Evolutionary conservation across 179 eudicot genomes (phyloP).

Genomic region (Heliamphora pulchella): DNA sequence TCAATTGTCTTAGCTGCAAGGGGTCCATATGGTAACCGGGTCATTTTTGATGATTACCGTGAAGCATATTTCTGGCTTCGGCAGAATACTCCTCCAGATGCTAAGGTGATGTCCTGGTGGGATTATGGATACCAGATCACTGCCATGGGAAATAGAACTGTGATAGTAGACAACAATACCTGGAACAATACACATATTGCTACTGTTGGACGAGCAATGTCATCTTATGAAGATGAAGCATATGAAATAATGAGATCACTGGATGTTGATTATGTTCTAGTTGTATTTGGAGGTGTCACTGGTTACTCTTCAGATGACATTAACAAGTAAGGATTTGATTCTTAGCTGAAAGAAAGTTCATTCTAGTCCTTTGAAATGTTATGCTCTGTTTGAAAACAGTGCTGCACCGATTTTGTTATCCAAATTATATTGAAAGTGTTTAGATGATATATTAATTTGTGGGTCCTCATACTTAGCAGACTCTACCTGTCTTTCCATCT

Average conservation of each 20-base stretch:
- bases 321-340: conserved; percentile 56
- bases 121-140: conserved; percentile 98
- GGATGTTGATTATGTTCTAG: conserved; percentile 92
- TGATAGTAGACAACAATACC: conserved; percentile 95
- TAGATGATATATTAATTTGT: background rate
- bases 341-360: conserved; percentile 6
- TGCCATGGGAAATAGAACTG: conserved; percentile 98
- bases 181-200: conserved; percentile 99
- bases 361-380: conserved; percentile 2
- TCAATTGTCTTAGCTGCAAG: conserved; percentile 93
- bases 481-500: background rate
- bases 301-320: conserved; percentile 98
- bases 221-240: conserved; percentile 95
- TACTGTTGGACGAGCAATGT: conserved; percentile 97
- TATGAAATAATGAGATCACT: conserved; percentile 91
- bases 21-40: conserved; percentile 80
- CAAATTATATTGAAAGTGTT: background rate
- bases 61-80: conserved; percentile 97
- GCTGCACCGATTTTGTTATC: background rate
- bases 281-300: conserved; percentile 97
- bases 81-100: conserved; percentile 88
- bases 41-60: conserved; percentile 95
- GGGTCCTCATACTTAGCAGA: conserved; percentile 3
- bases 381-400: background rate
- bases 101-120: conserved; percentile 99